Evolutionary conservation across 768 basidiomycete genomes (phyloP), one percentile per base, ranked within the genome.

Genomic region (Boletus fagicola): DNA sequence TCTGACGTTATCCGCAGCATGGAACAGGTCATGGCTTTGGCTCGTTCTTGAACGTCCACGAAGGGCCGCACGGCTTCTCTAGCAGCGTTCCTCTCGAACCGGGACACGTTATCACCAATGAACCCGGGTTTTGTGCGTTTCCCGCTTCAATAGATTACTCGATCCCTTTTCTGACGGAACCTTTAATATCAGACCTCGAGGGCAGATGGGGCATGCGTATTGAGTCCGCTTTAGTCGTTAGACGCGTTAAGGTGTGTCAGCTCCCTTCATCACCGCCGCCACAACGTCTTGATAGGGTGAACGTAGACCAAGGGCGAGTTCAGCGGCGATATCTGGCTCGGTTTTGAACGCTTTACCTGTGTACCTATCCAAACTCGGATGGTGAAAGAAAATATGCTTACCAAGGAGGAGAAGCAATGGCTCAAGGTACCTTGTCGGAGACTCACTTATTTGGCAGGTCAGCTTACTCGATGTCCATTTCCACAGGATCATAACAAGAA

Each of bases 21-120:
- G 94, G 93, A 24, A 94, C 93, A 18, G 93, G 93, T 6, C 93
- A 96, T 68, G 94, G 93, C 24, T 83, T 95, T 62, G 93, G 93
- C 20, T 85, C 88, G 36, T 96, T 90, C 77, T 77, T 95, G 67
- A 90, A 83, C 56, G 89, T 92, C 22, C 89, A 93, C 65, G 91
- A 92, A 75, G 90, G 94, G 12, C 83, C 91, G 16, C 85, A 93
- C 57, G 83, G 87, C 40, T 92, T 96, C 74, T 80, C 83, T 22
- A 85, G 80, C 65, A 77, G 77, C 40, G 79, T 86, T 31, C 81
- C 90, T 3, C 80, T 98, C 33, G 78, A 80, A 24, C 84, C 85
- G n/a, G 97, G 97, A 12, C 87, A 97, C 72, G 85, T 95, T 63
- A 85, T 95, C 56, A 94, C 94, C 47, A 95, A 97, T 65, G 94